phyloP scores from a whole-genome alignment of 306 rosid species.

The Glycine tomentella region DNA sequence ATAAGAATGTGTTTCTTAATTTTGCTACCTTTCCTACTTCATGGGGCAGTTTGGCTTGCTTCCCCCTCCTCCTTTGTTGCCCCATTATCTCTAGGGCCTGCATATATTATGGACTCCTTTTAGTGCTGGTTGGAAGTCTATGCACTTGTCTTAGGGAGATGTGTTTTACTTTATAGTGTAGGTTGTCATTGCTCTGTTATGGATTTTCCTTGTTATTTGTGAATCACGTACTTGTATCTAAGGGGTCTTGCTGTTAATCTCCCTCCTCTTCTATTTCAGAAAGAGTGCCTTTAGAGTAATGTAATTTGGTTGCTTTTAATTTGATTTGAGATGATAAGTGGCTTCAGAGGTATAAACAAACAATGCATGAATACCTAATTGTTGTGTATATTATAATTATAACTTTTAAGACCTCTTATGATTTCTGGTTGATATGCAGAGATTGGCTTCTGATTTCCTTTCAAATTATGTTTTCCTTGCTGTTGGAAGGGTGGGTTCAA shows the following conservation, averaged over 20 bases:
- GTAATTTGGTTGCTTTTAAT: background rate
- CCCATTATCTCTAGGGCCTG: background rate
- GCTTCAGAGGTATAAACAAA: slow-evolving; percentile 9
- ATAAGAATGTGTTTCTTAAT: background rate
- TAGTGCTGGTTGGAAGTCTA: background rate
- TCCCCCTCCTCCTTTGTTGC: background rate
- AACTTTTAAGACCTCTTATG: background rate
- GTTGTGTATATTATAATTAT: background rate
- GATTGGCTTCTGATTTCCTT: slow-evolving; percentile 85
- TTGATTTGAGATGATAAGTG: background rate
- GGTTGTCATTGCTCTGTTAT: background rate
- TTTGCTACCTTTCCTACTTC: background rate
- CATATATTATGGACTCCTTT: background rate
- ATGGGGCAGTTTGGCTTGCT: background rate
- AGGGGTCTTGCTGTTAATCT: slow-evolving; percentile 17
- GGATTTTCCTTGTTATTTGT: background rate
- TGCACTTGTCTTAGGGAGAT: background rate
- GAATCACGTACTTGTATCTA: background rate
- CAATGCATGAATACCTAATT: background rate
- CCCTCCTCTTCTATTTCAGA: background rate
- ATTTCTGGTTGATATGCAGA: slow-evolving; percentile 59
- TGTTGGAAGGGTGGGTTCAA: slow-evolving; percentile 94
- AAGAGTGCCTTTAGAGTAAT: background rate
- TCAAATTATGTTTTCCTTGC: slow-evolving; percentile 73
- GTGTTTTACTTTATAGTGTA: background rate